Percentiles rank a stretch among this genome's conserved stretches.
phyloP scores from a whole-genome alignment of 2,329 filamentous ascomycete genomes.

The Fusarium longipes region DNA sequence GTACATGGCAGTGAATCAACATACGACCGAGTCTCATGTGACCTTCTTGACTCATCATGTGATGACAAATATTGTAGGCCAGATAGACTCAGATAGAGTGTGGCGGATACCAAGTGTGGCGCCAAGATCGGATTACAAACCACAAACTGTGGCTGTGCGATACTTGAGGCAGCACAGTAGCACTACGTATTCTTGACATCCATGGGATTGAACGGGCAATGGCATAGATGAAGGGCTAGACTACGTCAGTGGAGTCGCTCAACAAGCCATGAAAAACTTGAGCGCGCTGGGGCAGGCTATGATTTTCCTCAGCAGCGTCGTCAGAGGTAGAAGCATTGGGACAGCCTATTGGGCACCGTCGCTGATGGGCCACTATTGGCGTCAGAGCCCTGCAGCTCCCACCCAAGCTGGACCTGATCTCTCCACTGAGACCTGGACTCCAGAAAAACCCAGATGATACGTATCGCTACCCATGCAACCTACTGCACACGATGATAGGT shows the following conservation, averaged over 20 bases:
- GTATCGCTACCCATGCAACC: conserved; percentile 9
- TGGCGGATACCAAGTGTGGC: conserved; percentile 41
- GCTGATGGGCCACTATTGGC: conserved; percentile 28
- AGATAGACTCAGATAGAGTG: conserved; percentile 32
- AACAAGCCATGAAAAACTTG: conserved; percentile 34
- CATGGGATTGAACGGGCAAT: too few relatives aligned
- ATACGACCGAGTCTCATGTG: conserved; percentile 38
- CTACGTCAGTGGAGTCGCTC: conserved; percentile 43
- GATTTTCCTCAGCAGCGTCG: conserved; percentile 36
- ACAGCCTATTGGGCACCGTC: conserved; percentile 31
- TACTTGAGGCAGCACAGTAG: too few relatives aligned
- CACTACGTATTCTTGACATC: not conserved
- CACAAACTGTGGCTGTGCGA: conserved; percentile 43
- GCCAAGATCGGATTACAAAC: conserved; percentile 34
- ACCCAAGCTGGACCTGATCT: conserved; percentile 31
- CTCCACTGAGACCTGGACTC: conserved; percentile 6
- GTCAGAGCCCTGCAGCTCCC: conserved; percentile 31
- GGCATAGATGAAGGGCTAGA: too few relatives aligned
- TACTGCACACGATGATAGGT: not conserved
- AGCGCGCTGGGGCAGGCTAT: conserved; percentile 32
- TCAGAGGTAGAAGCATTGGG: conserved; percentile 35
- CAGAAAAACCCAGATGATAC: conserved; percentile 20
- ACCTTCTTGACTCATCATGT: conserved; percentile 41
- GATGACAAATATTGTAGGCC: conserved; percentile 28
- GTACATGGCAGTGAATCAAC: conserved; percentile 18